These are phyloP conservation scores for Carallia brachiata DNA, from an alignment of 345 rosid species.

Conservation along the genomic window DNA sequence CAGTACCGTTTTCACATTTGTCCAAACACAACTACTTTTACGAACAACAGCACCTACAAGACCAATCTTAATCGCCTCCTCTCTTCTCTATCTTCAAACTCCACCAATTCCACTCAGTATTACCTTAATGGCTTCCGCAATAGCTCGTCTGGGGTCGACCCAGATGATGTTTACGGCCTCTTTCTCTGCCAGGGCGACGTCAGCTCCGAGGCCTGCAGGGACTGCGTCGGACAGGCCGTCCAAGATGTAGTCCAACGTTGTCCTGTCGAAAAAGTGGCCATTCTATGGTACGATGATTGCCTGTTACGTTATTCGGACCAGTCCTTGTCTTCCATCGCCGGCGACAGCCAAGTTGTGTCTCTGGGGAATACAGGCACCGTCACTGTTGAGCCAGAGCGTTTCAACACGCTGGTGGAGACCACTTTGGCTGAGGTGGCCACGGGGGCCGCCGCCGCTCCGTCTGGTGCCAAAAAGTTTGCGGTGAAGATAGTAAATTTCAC, in stretches of 20 bases:
- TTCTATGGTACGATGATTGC: conserved; percentile 39
- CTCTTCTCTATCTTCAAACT: conserved; percentile 1
- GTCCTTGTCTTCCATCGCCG: conserved; percentile 7
- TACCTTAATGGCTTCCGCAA: neutral
- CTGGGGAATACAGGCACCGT: neutral
- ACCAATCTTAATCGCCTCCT: conserved; percentile 14
- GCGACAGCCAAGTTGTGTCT: neutral
- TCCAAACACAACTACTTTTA: neutral
- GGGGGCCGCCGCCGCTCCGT: neutral
- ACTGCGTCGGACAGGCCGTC: conserved; percentile 18
- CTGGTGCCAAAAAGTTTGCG: conserved; percentile 26
- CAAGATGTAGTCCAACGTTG: conserved; percentile 12
- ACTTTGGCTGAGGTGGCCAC: conserved; percentile 15
- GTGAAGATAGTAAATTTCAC: conserved; percentile 21
- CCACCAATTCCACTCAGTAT: neutral
- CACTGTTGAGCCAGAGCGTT: neutral
- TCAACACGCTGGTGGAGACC: neutral
- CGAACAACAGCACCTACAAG: conserved; percentile 21
- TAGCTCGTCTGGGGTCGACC: neutral
- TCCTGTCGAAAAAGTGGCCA: conserved; percentile 22
- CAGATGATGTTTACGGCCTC: conserved; percentile 20
- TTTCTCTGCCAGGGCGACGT: conserved; percentile 13
- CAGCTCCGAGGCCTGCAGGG: neutral
- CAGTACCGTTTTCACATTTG: neutral
- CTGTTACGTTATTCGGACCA: conserved; percentile 28